These are phyloP conservation scores for Blastobotrys mokoenaii DNA, from an alignment of 805 yeast genomes.

Conservation along the genomic window DNA sequence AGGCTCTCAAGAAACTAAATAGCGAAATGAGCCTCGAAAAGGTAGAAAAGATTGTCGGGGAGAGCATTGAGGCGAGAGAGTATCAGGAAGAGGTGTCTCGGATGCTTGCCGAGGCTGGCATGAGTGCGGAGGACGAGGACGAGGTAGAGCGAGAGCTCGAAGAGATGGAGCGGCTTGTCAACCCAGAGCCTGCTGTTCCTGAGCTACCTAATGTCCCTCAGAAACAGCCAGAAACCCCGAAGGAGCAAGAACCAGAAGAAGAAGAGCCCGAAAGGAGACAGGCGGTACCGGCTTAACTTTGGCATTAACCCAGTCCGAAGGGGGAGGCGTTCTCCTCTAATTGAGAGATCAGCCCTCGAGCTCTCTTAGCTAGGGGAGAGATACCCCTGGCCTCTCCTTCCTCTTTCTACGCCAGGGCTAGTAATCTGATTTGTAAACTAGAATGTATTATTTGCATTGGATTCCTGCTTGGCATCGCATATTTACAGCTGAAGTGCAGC, in stretches of 20 bases:
- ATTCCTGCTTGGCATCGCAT: too few species aligned
- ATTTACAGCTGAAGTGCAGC: too few species aligned
- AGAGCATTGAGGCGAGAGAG: conserved; percentile 68
- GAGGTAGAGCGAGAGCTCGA: conserved; percentile 28
- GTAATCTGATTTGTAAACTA: too few species aligned
- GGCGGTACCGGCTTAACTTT: conserved; percentile 10
- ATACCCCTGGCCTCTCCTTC: too few species aligned
- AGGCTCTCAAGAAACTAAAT: conserved; percentile 66
- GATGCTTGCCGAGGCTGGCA: conserved; percentile 29
- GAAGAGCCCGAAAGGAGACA: conserved; percentile 9
- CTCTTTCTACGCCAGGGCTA: too few species aligned
- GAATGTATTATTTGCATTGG: too few species aligned
- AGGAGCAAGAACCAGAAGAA: conserved; percentile 7
- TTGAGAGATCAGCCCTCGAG: too few species aligned
- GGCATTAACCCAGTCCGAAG: neutral
- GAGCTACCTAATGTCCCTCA: conserved; percentile 6
- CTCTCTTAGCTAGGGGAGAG: neutral
- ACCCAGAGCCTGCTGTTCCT: conserved; percentile 6
- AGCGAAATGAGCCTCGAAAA: conserved; percentile 66
- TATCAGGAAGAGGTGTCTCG: conserved; percentile 52
- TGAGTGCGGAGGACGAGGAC: conserved; percentile 29
- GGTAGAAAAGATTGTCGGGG: conserved; percentile 79
- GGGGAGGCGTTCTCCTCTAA: too few species aligned
- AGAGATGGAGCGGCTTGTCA: conserved; percentile 18
- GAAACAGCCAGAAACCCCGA: conserved; percentile 1